Percentiles rank a stretch among this genome's conserved stretches.
These are phyloP conservation scores for Asclepias syriaca DNA, from an alignment of 257 asterid genomes.

Conservation along the genomic window DNA sequence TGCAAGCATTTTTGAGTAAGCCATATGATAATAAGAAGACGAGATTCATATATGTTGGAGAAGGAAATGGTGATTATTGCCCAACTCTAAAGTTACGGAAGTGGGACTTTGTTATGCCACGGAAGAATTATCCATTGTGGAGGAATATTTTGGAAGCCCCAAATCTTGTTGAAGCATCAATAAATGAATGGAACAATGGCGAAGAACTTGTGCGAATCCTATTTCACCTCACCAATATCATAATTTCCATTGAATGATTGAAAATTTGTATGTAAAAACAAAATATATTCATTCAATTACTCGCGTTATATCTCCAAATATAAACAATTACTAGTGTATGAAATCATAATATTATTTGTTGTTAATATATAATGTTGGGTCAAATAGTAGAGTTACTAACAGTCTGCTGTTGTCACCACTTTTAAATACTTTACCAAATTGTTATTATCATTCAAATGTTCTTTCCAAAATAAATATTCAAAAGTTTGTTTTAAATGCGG, in stretches of 20 bases:
- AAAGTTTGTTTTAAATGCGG: too few species aligned
- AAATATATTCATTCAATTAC: too few species aligned
- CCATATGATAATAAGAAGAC: slow-evolving; percentile 8
- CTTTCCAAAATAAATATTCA: too few species aligned
- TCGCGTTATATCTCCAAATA: too few species aligned
- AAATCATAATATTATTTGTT: too few species aligned
- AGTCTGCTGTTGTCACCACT: too few species aligned
- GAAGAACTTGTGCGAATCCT: slow-evolving; percentile 60
- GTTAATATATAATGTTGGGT: too few species aligned
- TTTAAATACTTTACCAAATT: too few species aligned
- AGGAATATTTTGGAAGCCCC: slow-evolving; percentile 33
- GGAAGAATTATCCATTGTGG: slow-evolving; percentile 50
- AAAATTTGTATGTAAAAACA: not conserved
- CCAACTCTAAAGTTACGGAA: slow-evolving; percentile 64
- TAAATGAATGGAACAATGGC: slow-evolving; percentile 57
- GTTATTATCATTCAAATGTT: too few species aligned
- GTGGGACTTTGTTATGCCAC: slow-evolving; percentile 62
- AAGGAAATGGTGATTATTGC: slow-evolving; percentile 75
- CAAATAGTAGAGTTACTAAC: too few species aligned
- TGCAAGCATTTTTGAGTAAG: slow-evolving; percentile 37
- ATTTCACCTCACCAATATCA: slow-evolving; percentile 32
- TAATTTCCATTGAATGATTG: slow-evolving; percentile 13
- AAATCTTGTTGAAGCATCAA: slow-evolving; percentile 47
- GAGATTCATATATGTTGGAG: slow-evolving; percentile 62
- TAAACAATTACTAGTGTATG: too few species aligned